A percentile compares a stretch with the other conserved stretches of the same genome.
These are phyloP conservation scores for Leishmania amazonensis DNA, from an alignment of 208 protist genomes.

Conservation along the genomic window DNA sequence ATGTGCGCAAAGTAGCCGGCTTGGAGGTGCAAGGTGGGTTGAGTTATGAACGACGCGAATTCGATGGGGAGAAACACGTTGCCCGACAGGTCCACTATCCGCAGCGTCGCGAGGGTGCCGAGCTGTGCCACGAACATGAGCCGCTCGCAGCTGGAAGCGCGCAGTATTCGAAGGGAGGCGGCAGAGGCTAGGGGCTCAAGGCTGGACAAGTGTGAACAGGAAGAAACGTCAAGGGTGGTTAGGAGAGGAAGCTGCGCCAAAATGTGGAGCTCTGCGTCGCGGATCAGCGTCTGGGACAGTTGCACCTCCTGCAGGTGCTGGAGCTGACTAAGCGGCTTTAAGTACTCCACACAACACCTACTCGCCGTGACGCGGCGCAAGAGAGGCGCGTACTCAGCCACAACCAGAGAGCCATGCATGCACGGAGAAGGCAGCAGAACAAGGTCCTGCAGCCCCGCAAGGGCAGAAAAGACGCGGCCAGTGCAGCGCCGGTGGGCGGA, in stretches of 20 bases:
- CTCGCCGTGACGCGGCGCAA: conserved; percentile 32
- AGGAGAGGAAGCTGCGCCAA: conserved; percentile 41
- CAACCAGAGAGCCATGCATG: conserved; percentile 30
- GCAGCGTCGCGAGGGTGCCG: conserved; percentile 17
- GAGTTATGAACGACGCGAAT: conserved; percentile 20
- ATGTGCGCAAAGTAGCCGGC: conserved; percentile 18
- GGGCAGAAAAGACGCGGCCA: conserved; percentile 7
- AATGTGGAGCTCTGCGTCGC: conserved; percentile 41
- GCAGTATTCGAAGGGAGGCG: conserved; percentile 21
- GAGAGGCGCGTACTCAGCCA: conserved; percentile 27
- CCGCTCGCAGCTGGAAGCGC: conserved; percentile 25
- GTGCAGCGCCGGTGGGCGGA: conserved; percentile 13
- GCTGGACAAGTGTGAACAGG: conserved; percentile 42
- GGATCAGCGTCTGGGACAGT: conserved; percentile 36
- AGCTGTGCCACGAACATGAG: conserved; percentile 28
- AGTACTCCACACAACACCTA: conserved; percentile 27
- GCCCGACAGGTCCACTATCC: conserved; percentile 31
- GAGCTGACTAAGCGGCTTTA: conserved; percentile 33
- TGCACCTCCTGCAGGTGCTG: conserved; percentile 32
- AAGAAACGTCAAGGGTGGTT: conserved; percentile 33
- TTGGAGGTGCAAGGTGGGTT: conserved; percentile 8
- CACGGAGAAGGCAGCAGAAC: conserved; percentile 20
- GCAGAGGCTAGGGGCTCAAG: conserved; percentile 35
- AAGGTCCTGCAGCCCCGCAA: conserved; percentile 25
- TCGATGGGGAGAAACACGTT: conserved; percentile 30